Conservation (phyloP, 768 basidiomycete genomes). For the Daedaleopsis nitida region DNA sequence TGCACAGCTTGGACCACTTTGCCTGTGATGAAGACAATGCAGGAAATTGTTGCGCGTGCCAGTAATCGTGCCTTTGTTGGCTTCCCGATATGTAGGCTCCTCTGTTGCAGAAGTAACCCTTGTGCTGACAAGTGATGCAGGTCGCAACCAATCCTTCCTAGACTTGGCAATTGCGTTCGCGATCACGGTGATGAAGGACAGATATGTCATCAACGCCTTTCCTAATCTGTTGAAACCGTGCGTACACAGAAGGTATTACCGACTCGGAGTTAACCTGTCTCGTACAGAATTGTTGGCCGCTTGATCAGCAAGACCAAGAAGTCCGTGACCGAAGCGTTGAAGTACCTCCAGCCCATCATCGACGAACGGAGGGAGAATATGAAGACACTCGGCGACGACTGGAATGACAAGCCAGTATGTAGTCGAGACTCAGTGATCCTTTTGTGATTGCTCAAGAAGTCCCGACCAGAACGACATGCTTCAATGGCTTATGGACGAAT, state of each 20-base stretch:
- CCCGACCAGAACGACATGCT: constrained; percentile 35
- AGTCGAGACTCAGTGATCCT: constrained; percentile 20
- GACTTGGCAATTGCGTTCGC: constrained; percentile 34
- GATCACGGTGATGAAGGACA: constrained; percentile 29
- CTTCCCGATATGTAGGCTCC: constrained; percentile 33
- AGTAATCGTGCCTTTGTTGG: constrained; percentile 38
- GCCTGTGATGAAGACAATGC: constrained; percentile 19
- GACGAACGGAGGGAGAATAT: constrained; percentile 23
- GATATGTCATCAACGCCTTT: constrained; percentile 31
- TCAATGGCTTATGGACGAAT: constrained; percentile 12
- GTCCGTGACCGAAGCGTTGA: constrained; percentile 7
- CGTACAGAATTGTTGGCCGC: not conserved
- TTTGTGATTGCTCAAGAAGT: no score
- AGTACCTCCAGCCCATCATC: constrained; percentile 16
- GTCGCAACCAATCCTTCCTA: constrained; percentile 29
- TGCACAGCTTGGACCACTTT: constrained; percentile 25
- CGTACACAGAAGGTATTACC: not conserved
- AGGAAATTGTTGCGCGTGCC: constrained; percentile 29
- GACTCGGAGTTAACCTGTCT: not conserved
- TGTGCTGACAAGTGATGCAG: constrained; percentile 10
- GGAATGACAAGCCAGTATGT: constrained; percentile 24
- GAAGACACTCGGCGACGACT: constrained; percentile 15
- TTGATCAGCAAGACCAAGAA: constrained; percentile 12
- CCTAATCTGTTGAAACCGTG: constrained; percentile 21
- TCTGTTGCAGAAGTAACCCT: not conserved